Evolutionary conservation across 202 grass and related monocot genomes (phyloP).

Genomic region (Carex sylvatica): DNA sequence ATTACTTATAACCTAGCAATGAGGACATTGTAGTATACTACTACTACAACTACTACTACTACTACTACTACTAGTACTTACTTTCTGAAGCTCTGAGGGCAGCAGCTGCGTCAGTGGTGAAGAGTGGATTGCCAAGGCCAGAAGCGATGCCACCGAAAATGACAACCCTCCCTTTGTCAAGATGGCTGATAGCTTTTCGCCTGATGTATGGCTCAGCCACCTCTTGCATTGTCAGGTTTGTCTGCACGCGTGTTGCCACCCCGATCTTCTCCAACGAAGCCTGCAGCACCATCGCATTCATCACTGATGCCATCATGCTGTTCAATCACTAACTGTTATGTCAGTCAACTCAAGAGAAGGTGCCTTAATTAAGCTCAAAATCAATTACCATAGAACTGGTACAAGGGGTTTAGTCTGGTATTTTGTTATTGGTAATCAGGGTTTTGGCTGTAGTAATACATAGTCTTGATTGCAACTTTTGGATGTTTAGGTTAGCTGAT

Average conservation of each 20-base stretch:
- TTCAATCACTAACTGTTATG: too few relatives aligned
- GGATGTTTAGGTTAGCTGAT: too few relatives aligned
- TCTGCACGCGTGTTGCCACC: conserved; percentile 78
- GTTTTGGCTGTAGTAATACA: too few relatives aligned
- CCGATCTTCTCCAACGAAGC: conserved; percentile 90
- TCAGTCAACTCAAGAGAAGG: too few relatives aligned
- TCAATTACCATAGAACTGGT: too few relatives aligned
- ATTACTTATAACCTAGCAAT: conserved; percentile 24
- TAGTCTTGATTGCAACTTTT: too few relatives aligned
- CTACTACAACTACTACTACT: not conserved
- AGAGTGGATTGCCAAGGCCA: conserved; percentile 60
- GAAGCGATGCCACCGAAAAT: conserved; percentile 83
- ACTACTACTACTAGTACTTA: conserved; percentile 31
- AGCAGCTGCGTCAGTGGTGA: conserved; percentile 86
- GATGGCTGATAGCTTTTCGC: conserved; percentile 74
- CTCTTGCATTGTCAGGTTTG: conserved; percentile 78
- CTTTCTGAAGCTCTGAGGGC: conserved; percentile 89
- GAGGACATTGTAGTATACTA: not conserved
- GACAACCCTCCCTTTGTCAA: conserved; percentile 84
- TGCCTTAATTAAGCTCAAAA: too few relatives aligned
- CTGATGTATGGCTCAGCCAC: conserved; percentile 88
- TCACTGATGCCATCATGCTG: conserved; percentile 97
- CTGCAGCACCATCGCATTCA: conserved; percentile 91
- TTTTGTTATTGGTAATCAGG: too few relatives aligned
- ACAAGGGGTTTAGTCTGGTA: too few relatives aligned